These are phyloP conservation scores for Pezicula neosporulosa DNA, from an alignment of 2,329 filamentous ascomycete genomes.

Conservation along the genomic window DNA sequence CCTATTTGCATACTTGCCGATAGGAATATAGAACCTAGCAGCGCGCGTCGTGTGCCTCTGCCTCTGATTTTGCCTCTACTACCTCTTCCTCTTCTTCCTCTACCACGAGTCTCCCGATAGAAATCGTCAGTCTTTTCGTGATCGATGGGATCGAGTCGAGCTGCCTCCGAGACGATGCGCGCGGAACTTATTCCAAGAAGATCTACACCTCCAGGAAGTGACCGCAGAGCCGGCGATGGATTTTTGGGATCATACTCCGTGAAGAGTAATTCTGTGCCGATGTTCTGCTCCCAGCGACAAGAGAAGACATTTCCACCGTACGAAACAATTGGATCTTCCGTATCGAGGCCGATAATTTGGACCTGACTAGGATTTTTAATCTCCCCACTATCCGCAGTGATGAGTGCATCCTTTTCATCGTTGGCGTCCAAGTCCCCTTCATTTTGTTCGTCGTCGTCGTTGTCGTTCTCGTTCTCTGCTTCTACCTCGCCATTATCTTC, in stretches of 20 bases:
- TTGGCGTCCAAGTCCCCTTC: slow-evolving; percentile 13
- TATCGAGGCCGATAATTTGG: slow-evolving; percentile 82
- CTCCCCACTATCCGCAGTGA: slow-evolving; percentile 4
- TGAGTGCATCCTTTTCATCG: neutral
- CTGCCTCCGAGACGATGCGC: slow-evolving; percentile 66
- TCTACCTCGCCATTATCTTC: slow-evolving; percentile 20
- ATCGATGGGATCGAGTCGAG: slow-evolving; percentile 43
- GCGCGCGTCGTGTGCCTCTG: neutral
- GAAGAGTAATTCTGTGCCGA: slow-evolving; percentile 83
- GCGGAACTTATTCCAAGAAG: slow-evolving; percentile 68
- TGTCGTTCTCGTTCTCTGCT: slow-evolving; percentile 30
- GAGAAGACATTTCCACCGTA: slow-evolving; percentile 77
- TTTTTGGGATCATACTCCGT: slow-evolving; percentile 40
- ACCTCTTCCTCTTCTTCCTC: slow-evolving; percentile 6
- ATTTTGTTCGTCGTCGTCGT: slow-evolving; percentile 20
- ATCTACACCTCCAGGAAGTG: slow-evolving; percentile 58
- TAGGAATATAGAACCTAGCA: slow-evolving; percentile 5
- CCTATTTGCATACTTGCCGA: slow-evolving; percentile 22
- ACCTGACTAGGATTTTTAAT: slow-evolving; percentile 40
- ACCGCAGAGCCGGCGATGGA: slow-evolving; percentile 43
- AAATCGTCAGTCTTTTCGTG: no score
- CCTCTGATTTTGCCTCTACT: slow-evolving; percentile 3
- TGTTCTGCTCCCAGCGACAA: slow-evolving; percentile 76
- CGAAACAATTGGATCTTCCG: slow-evolving; percentile 70
- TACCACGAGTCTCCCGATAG: slow-evolving; percentile 31